phyloP scores from a whole-genome alignment of 2,329 filamentous ascomycete species.

The Akanthomyces lecanii region DNA sequence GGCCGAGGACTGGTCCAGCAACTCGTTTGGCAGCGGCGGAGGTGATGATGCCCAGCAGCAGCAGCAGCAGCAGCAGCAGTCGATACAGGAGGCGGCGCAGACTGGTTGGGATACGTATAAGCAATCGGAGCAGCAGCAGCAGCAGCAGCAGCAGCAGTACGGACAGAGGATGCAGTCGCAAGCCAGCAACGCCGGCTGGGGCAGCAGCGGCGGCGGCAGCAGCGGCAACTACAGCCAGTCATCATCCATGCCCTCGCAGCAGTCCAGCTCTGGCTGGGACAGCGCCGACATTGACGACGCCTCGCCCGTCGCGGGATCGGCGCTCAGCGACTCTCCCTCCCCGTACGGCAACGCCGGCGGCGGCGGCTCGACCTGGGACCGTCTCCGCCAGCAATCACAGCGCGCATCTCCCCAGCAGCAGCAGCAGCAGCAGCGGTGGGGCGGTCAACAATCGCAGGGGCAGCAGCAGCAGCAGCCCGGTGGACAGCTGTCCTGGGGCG shows the following conservation, averaged over 20 bases:
- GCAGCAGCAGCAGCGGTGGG: slow-evolving; percentile 14
- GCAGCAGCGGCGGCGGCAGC: slow-evolving; percentile 7
- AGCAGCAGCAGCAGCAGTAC: not conserved
- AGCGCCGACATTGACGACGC: slow-evolving; percentile 37
- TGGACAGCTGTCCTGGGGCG: slow-evolving; percentile 18
- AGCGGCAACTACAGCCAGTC: not conserved
- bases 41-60: slow-evolving; percentile 6
- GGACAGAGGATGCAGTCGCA: not conserved
- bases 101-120: slow-evolving; percentile 14
- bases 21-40: not conserved
- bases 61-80: slow-evolving; percentile 12
- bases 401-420: not conserved
- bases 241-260: not conserved
- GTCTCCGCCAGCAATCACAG: slow-evolving; percentile 36
- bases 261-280: slow-evolving; percentile 23
- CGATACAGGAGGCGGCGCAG: slow-evolving; percentile 21
- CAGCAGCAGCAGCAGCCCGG: slow-evolving; percentile 9
- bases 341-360: slow-evolving; percentile 13
- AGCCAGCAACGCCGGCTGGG: slow-evolving; percentile 8
- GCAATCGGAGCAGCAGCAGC: not conserved
- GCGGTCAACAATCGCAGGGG: not conserved
- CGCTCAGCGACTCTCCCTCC: slow-evolving; percentile 22
- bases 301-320: slow-evolving; percentile 38
- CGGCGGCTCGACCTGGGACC: slow-evolving; percentile 41
- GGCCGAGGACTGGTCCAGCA: not conserved